A percentile compares a stretch with the other conserved stretches of the same genome.
phyloP scores from a whole-genome alignment of 2,329 filamentous ascomycete species.

The Pyricularia grisea region DNA sequence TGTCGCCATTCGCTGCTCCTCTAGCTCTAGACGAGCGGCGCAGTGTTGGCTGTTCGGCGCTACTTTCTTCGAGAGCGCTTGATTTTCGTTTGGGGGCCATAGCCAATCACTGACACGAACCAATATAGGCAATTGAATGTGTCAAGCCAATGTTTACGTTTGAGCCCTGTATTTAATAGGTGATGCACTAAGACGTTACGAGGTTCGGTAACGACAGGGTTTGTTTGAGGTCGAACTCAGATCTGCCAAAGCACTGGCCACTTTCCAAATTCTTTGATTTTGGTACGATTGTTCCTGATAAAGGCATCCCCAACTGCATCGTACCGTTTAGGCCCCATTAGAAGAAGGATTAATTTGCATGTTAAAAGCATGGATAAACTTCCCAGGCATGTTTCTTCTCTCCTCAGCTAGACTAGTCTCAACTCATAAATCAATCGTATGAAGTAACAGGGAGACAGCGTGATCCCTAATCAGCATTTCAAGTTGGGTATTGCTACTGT shows the following conservation, averaged over 20 bases:
- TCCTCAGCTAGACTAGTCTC: background rate
- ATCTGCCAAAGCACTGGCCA: background rate
- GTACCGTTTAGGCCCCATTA: background rate
- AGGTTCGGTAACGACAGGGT: background rate
- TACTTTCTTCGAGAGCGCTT: background rate
- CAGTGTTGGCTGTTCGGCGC: background rate
- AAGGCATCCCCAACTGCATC: background rate
- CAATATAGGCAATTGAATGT: background rate
- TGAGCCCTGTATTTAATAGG: background rate
- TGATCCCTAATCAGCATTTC: background rate
- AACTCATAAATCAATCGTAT: background rate
- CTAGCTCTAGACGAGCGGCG: background rate
- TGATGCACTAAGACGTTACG: background rate
- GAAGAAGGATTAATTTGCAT: background rate
- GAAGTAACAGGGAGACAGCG: background rate
- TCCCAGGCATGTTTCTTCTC: background rate
- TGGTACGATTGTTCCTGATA: background rate
- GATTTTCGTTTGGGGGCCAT: conserved; percentile 8
- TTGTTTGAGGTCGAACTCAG: background rate
- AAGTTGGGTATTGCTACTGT: background rate
- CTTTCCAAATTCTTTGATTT: background rate
- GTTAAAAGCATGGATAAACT: background rate
- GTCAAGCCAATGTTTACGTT: background rate
- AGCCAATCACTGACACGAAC: too few species aligned
- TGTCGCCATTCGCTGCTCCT: background rate